Percentiles rank a stretch among this genome's conserved stretches.
These are phyloP conservation scores for Fusarium equiseti DNA, from an alignment of 2,329 filamentous ascomycete species.

Conservation along the genomic window DNA sequence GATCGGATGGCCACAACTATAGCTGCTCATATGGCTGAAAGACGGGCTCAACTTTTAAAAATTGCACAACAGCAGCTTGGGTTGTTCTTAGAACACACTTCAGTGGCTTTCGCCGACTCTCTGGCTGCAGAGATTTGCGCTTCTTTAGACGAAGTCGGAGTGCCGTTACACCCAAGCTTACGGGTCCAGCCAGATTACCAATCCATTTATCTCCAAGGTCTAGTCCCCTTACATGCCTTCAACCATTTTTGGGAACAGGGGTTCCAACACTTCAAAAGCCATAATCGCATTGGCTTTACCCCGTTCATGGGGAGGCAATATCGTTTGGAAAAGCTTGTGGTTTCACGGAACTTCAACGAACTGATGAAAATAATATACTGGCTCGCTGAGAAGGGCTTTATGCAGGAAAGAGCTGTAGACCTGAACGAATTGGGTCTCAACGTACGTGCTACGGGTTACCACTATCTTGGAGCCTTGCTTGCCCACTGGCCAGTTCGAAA, in stretches of 20 bases:
- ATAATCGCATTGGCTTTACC: fast-evolving
- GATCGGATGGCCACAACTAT: neutral
- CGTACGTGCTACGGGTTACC: neutral
- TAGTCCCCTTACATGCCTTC: fast-evolving
- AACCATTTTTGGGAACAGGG: neutral
- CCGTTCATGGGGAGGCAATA: too few species aligned
- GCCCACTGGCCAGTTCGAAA: too few species aligned
- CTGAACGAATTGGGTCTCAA: neutral
- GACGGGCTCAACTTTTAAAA: neutral
- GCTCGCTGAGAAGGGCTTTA: fast-evolving
- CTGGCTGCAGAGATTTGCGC: neutral
- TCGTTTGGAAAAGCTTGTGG: too few species aligned
- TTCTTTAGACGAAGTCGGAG: fast-evolving
- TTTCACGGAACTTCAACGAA: too few species aligned
- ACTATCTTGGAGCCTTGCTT: neutral
- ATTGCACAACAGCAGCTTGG: neutral
- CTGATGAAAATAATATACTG: too few species aligned
- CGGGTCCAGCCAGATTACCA: neutral
- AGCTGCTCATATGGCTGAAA: neutral
- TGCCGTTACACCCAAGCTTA: neutral
- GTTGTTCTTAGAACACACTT: fast-evolving
- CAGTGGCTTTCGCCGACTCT: neutral
- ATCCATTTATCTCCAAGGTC: neutral
- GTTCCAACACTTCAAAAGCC: neutral
- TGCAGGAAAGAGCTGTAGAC: fast-evolving